phyloP scores from a whole-genome alignment of 2,329 filamentous ascomycete genomes.

The Trichoderma breve region DNA sequence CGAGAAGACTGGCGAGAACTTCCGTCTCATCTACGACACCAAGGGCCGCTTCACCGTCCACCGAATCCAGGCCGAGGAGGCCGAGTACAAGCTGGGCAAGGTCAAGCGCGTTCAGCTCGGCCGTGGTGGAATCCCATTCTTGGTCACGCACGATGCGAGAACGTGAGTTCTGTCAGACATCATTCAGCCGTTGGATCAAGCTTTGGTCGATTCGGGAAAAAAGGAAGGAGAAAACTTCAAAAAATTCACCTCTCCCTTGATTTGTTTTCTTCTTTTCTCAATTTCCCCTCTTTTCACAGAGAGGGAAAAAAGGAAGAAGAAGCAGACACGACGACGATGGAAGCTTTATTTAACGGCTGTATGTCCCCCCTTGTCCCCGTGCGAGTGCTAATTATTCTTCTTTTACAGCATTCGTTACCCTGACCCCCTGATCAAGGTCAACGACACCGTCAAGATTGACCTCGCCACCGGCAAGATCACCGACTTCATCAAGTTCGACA shows the following conservation, averaged over 20 bases:
- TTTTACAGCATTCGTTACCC: constrained; percentile 91
- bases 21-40: constrained; percentile 99
- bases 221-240: not conserved
- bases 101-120: constrained; percentile 99
- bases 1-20: constrained; percentile 99
- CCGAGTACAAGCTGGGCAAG: constrained; percentile 99
- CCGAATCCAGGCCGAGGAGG: constrained; percentile 98
- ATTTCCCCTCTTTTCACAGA: not conserved
- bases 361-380: constrained; percentile 41
- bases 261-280: not conserved
- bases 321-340: constrained; percentile 25
- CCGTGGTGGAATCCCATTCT: constrained; percentile 99
- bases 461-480: constrained; percentile 94
- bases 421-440: constrained; percentile 97
- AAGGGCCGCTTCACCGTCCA: constrained; percentile 99
- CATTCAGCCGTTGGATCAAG: constrained; percentile 99
- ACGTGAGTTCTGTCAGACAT: constrained; percentile 98
- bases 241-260: constrained; percentile 26
- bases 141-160: constrained; percentile 99
- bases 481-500: constrained; percentile 99
- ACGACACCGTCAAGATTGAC: constrained; percentile 99
- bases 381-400: constrained; percentile 38
- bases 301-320: not conserved
- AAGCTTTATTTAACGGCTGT: constrained; percentile 53
- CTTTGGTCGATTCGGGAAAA: constrained; percentile 68